Evolutionary conservation across 768 basidiomycete species (phyloP), one percentile per base, ranked within the genome.

Genomic region (Leccinum uliginosum): DNA sequence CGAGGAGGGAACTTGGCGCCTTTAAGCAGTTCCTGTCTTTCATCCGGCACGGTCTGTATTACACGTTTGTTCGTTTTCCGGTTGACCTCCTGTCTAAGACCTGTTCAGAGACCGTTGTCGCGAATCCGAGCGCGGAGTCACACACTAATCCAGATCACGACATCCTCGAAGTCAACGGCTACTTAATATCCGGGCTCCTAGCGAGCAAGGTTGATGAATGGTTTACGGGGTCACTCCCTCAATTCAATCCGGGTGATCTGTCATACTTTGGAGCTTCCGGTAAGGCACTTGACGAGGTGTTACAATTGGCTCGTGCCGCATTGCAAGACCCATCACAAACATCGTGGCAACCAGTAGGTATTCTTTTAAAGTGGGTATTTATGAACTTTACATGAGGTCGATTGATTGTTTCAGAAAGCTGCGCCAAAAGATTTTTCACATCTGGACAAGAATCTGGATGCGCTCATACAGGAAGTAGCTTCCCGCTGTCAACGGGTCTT

Each of bases 1-100:
- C 86, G 38, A 82, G 87, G 56, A 80, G 76, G 62, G 89, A 93
- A 68, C 75, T 88, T 30, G 75, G 76, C 59, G 82, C 84, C 45
- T 93, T 93, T 75, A 84, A 80, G 62, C 86, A 91, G 59, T 92
- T 93, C 65, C 83, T 92, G 54, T 76, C 76, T 14, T 93, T 91
- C 84, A 74, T 93, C 58, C 80, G 84, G 57, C 84, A 80, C 69
- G 90, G 91, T 91, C 68, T 67, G 78, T 71, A 48, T 34, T 51
- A 55, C 53, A 43, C 46, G 48, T 50, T 58, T 51, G 43, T 38
- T 43, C 27, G 23, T 55, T 59, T 56, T 52, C 29, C 35, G 34
- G 48, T 49, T n/a, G 46, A 51, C 52, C 56, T 54, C 59, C 59
- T 56, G 57, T 58, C 58, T 62, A 59, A 61, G 50, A 55, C 61